Base-by-base conservation (phyloP, 352 stramenopile species). In the Pythium monospermum region DNA sequence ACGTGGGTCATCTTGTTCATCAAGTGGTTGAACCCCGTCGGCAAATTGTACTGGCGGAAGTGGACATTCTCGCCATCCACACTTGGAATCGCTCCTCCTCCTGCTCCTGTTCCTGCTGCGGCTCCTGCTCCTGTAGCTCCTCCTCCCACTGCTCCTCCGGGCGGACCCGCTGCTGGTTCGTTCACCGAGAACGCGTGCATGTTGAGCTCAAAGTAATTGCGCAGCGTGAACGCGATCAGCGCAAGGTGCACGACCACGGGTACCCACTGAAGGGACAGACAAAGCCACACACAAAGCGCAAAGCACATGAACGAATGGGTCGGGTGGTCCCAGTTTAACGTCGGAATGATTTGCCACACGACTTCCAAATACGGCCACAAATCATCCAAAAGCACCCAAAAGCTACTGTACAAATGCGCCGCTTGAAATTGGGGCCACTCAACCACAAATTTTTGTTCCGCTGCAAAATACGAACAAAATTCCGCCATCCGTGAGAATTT, bases 1-100 rank as follows among this genome's bases (percentile, higher is more conserved):
- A 93, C 79, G 49, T 91, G 79, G 3, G 82, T 91, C 82, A 93
- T 93, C 59, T 93, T 93, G 73, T 93, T 90, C 77, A 90, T 93
- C 39, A 93, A 52, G 49, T 91, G 79, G 48, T 86, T 87, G 59
- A 93, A 90, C n/a, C 82, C 79, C 12, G 77, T 76, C 11, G 82
- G 82, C 6, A 93, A 61, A 32, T 83, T 87, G 61, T 91, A 93
- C 64, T 89, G 76, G 6, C 79, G 75, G 42, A 88, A 87, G 40
- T 81, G 76, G 3, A 66, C 62, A 26, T 62, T 73, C 27, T 70
- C 62, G 28, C 73, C 71, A 10, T 74, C 60, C 2, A 59, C 53
- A 18, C 28, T 46, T n/a, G 66, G 59, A 25, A 58, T 51, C 36
- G 51, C 18, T n/a, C n/a, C n/a, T n/a, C n/a, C n/a, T n/a, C n/a